These are phyloP conservation scores for Acanthamoeba culbertsoni DNA, from an alignment of 208 protist species.

Conservation along the genomic window DNA sequence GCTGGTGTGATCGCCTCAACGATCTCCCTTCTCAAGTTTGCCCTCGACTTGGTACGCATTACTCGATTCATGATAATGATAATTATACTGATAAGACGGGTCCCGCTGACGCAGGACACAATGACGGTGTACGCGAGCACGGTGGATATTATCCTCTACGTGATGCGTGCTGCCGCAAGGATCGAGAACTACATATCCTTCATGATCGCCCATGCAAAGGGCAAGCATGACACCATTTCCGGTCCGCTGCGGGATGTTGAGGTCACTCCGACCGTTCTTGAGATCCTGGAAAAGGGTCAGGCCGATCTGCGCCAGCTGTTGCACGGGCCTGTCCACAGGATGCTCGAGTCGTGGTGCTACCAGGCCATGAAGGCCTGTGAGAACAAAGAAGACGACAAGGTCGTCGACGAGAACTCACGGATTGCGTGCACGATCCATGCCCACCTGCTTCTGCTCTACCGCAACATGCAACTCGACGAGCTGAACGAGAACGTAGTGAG, in stretches of 20 bases:
- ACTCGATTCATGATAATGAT: background rate
- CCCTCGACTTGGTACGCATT: conserved; percentile 62
- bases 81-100: background rate
- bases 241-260: conserved; percentile 16
- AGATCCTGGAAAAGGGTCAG: conserved; percentile 21
- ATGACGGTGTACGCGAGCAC: conserved; percentile 57
- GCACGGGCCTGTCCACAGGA: conserved; percentile 35
- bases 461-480: conserved; percentile 58
- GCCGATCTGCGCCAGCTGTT: background rate
- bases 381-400: conserved; percentile 54
- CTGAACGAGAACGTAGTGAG: conserved; percentile 42
- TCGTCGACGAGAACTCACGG: conserved; percentile 46
- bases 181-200: conserved; percentile 54
- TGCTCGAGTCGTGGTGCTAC: conserved; percentile 58
- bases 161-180: conserved; percentile 44
- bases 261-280: conserved; percentile 35
- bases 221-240: conserved; percentile 38
- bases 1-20: conserved; percentile 65
- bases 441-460: conserved; percentile 75
- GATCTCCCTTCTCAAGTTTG: conserved; percentile 59
- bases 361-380: conserved; percentile 58
- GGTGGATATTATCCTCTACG: conserved; percentile 59
- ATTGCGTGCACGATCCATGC: conserved; percentile 65
- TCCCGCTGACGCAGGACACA: background rate
- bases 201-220: conserved; percentile 46